Base-by-base conservation (phyloP, 1,139 yeast species). In the Pichia sp. region DNA sequence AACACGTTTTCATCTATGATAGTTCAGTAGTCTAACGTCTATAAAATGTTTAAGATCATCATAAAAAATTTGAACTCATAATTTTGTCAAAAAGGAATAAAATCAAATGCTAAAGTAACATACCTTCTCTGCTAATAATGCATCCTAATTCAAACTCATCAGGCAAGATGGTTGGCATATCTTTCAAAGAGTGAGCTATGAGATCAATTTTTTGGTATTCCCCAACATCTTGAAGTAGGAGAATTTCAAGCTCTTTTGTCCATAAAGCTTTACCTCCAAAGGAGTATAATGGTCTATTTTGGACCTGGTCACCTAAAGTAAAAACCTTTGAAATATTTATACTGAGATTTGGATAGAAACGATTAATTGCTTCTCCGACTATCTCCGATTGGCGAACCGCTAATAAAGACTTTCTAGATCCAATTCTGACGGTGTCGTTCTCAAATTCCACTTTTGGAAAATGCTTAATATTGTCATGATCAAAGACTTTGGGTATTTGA, bases 261-360 rank as follows among this genome's bases (percentile, higher is more conserved):
- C 99, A 93, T 46, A 93, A 72, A 0, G 97, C 84, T 69, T 93
- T 93, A 31, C 99, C 99, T 42, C 97, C 98, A 72, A 93, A 93
- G 6, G 96, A 81, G 70, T 93, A 95, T 54, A 93, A 76, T 5
- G 99, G 97, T 65, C 84, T 85, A 64, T 80, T 80, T 68, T 84
- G 93, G 43, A 87, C 85, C 68, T 88, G 86, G 73, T 93, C 99
- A 30, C 98, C 99, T 46, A 93, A 76, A 0, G 99, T 93, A 49
- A 85, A 80, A 50, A 90, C 77, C 4, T 96, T 95, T 26, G 88
- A 74, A 36, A 93, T 86, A 36, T 86, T 81, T 62, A 92, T 85
- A 53, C 84, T 76, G 34, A 75, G 66, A 23, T 82, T 76, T 10
- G 95, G 90, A 64, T 82, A 87, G 46, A 75, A 75, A 30, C 72